These are phyloP conservation scores for Boletales sp. DNA, from an alignment of 768 basidiomycete species.

Conservation along the genomic window DNA sequence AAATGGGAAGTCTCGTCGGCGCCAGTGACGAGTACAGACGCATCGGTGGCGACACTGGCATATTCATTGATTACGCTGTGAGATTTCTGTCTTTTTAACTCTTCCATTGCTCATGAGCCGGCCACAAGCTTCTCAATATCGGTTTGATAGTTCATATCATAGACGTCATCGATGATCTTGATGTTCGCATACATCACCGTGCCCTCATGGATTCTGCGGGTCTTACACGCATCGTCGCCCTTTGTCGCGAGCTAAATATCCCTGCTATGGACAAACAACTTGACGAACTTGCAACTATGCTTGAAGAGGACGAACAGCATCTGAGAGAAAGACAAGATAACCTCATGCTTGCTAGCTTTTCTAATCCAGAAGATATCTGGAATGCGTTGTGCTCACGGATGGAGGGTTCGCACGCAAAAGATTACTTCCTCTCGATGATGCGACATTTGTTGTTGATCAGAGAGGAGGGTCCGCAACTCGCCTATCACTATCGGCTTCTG, in stretches of 20 bases:
- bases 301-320: constrained; percentile 73
- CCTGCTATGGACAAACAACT: constrained; percentile 65
- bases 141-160: constrained; percentile 71
- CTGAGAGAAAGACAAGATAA: constrained; percentile 75
- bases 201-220: constrained; percentile 89
- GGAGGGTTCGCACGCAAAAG: constrained; percentile 72
- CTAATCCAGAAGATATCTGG: constrained; percentile 83
- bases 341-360: constrained; percentile 70
- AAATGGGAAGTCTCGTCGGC: constrained; percentile 94
- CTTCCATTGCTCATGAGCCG: constrained; percentile 10
- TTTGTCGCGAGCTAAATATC: constrained; percentile 66
- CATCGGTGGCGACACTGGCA: constrained; percentile 58
- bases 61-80: constrained; percentile 85
- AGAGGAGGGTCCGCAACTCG: constrained; percentile 79
- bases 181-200: constrained; percentile 82
- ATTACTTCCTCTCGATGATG: constrained; percentile 90
- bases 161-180: constrained; percentile 65
- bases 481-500: constrained; percentile 88
- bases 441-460: constrained; percentile 90
- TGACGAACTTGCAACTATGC: constrained; percentile 49
- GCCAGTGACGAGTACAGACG: constrained; percentile 87
- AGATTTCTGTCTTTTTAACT: constrained; percentile 24
- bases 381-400: constrained; percentile 74
- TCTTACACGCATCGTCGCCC: constrained; percentile 64
- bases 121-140: constrained; percentile 47